Evolutionary conservation across 1,284 basidiomycete species (phyloP), one percentile per base, ranked within the genome.

Genomic region (Pyrrhoderma noxium): DNA sequence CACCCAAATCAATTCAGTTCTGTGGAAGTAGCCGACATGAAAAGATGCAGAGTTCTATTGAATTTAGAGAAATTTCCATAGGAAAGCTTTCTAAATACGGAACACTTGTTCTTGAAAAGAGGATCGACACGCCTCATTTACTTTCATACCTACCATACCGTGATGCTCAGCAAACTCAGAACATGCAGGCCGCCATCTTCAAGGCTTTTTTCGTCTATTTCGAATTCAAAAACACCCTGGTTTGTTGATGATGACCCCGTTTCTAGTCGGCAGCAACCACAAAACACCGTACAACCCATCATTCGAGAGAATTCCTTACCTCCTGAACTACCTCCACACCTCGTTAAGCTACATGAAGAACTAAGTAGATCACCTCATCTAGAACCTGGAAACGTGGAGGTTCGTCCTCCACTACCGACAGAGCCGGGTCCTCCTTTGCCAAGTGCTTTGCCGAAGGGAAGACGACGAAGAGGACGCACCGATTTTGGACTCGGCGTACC

Each of bases 391-490:
- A 40, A 38, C 43, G 43, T 58, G 22, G 47, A 52, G 40, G 47
- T 56, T 14, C 27, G 53, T 27, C 49, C 44, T 11, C 59, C 56
- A 16, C 38, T 49, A 14, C 46, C 52, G 16, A 51, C 51, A 1
- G 49, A 50, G 34, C 45, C 54, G 11, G 58, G 55, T 11, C 60
- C 57, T 9, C 47, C 56, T 35, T 46, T 59, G 35, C 57, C 57
- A 7, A 45, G 38, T 42, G 16, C 43, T 13, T 22, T 51, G 13
- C 53, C 58, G 3, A 81, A 79, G 57, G 86, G 85, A 2, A 68
- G 77, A 39, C 71, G 86, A 51, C 74, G 69, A 59, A 70, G 85
- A 48, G 84, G 85, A 22, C 69, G 79, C 37, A 84, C 80, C 0
- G 79, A 82, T 62, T 69, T 72, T 4, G 83, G 84, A 14, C 77